A percentile compares a stretch with the other conserved stretches of the same genome.
phyloP scores from a whole-genome alignment of 495 filamentous ascomycete species.

The Cairneyella variabilis region DNA sequence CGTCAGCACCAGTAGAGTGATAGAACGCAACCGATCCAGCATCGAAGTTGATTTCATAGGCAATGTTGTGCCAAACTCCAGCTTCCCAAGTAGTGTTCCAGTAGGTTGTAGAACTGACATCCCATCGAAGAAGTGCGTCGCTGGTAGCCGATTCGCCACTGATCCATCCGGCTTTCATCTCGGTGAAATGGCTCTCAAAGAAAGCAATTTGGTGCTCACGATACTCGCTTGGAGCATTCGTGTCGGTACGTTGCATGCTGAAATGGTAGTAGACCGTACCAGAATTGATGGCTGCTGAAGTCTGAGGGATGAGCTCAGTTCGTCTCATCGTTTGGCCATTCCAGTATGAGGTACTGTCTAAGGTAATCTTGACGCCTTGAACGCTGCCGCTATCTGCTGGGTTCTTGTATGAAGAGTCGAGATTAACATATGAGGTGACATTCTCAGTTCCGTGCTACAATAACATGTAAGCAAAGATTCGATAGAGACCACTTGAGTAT shows the following conservation, averaged over 20 bases:
- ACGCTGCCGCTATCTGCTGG: slow-evolving; percentile 56
- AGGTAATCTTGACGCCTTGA: slow-evolving; percentile 66
- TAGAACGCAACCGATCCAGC: slow-evolving; percentile 59
- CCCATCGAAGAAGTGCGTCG: slow-evolving; percentile 47
- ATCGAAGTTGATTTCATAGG: slow-evolving; percentile 53
- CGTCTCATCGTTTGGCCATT: slow-evolving; percentile 57
- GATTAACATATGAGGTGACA: slow-evolving; percentile 51
- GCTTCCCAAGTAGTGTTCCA: slow-evolving; percentile 50
- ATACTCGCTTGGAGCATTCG: slow-evolving; percentile 53
- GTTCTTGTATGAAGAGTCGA: slow-evolving; percentile 56
- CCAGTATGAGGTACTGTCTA: slow-evolving; percentile 61
- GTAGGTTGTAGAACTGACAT: slow-evolving; percentile 43
- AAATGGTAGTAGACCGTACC: slow-evolving; percentile 71
- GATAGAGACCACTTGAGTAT: too few species aligned
- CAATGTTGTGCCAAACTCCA: slow-evolving; percentile 69
- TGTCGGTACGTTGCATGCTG: slow-evolving; percentile 53
- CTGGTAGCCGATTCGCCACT: slow-evolving; percentile 49
- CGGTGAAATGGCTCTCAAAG: slow-evolving; percentile 75
- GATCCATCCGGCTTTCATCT: slow-evolving; percentile 67
- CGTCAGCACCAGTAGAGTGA: slow-evolving; percentile 56
- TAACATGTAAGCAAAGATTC: too few species aligned
- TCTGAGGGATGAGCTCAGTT: slow-evolving; percentile 70
- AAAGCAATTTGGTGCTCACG: slow-evolving; percentile 74
- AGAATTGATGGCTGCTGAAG: slow-evolving; percentile 53
- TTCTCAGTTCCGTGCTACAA: slow-evolving; percentile 45